A percentile compares a stretch with the other conserved stretches of the same genome.
phyloP scores from a whole-genome alignment of 164 flowering plant genomes.

The Taxillus chinensis region DNA sequence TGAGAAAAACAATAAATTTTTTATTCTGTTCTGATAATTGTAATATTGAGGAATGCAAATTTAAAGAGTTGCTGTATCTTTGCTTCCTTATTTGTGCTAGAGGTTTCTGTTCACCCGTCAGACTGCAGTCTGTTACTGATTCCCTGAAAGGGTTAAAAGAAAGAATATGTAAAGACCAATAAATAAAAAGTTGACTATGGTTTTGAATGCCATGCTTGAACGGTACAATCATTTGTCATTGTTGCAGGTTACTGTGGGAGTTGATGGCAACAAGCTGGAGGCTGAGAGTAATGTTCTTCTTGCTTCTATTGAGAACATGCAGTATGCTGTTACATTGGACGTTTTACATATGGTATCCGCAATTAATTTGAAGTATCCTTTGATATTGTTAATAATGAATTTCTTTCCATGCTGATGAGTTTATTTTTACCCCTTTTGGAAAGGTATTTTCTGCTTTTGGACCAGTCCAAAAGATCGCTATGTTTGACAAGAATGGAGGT shows the following conservation, averaged over 20 bases:
- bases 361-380: neutral
- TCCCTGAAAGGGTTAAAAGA: too few relatives aligned
- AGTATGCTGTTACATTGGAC: slow-evolving; percentile 88
- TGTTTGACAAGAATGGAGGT: slow-evolving; percentile 98
- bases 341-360: slow-evolving; percentile 67
- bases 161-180: too few relatives aligned
- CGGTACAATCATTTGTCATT: neutral
- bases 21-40: too few relatives aligned
- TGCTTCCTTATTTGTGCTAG: too few relatives aligned
- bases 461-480: slow-evolving; percentile 85
- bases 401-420: neutral
- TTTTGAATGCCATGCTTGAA: neutral
- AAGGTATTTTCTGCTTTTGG: slow-evolving; percentile 97
- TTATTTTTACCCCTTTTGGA: neutral
- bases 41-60: too few relatives aligned
- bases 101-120: too few relatives aligned
- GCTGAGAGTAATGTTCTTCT: slow-evolving; percentile 95
- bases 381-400: neutral
- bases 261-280: slow-evolving; percentile 74
- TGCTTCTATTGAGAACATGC: slow-evolving; percentile 96
- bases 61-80: too few relatives aligned
- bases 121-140: too few relatives aligned
- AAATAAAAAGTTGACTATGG: neutral
- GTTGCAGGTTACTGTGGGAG: slow-evolving; percentile 47
- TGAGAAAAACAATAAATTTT: too few relatives aligned